Evolutionary conservation across 1,139 yeast species (phyloP).

Genomic region (Tardiomyces blankii): DNA sequence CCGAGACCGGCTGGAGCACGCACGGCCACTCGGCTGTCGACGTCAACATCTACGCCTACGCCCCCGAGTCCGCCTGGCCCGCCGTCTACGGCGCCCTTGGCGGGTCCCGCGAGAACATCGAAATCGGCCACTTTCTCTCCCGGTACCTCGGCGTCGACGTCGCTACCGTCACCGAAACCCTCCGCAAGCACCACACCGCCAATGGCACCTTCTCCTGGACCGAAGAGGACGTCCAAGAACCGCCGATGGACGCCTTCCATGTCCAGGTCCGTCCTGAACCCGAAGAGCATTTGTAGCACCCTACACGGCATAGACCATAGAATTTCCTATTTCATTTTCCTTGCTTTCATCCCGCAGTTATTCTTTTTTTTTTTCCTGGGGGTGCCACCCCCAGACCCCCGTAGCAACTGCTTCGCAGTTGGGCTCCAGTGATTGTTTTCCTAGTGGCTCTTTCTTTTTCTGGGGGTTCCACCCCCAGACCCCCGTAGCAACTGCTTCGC

Average conservation of each 20-base stretch:
- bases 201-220: not conserved
- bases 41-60: slow-evolving; percentile 68
- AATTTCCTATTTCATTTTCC: too few relatives aligned
- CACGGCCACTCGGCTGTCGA: slow-evolving; percentile 89
- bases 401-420: too few relatives aligned
- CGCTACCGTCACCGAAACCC: slow-evolving; percentile 34
- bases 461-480: too few relatives aligned
- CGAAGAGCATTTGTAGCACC: too few relatives aligned
- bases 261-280: not conserved
- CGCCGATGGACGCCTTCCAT: not conserved
- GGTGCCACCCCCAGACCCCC: too few relatives aligned
- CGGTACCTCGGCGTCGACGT: slow-evolving; percentile 45
- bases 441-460: too few relatives aligned
- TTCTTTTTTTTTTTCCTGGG: too few relatives aligned
- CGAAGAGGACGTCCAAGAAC: not conserved
- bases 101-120: slow-evolving; percentile 80
- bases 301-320: too few relatives aligned
- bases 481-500: too few relatives aligned
- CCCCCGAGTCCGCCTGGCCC: slow-evolving; percentile 39
- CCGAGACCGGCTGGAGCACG: slow-evolving; percentile 80
- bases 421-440: too few relatives aligned
- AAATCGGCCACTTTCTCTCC: slow-evolving; percentile 64
- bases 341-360: too few relatives aligned
- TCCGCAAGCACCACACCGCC: slow-evolving; percentile 6
- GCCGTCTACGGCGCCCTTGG: slow-evolving; percentile 35